phyloP scores from a whole-genome alignment of 805 yeast species.

The Kluyveromyces wickerhamii region DNA sequence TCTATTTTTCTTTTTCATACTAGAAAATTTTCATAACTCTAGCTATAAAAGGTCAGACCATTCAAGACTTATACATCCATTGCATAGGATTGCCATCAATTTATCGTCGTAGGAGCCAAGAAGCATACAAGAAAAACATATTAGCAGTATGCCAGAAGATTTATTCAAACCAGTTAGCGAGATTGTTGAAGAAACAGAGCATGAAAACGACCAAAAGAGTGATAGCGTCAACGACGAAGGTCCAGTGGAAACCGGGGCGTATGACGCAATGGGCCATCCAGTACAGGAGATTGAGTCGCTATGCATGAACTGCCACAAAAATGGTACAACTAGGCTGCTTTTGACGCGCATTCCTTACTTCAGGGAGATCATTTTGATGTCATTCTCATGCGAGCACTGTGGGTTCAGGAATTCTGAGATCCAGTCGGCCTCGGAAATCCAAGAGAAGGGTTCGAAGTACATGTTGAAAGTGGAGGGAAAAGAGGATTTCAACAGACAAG shows the following conservation, averaged over 20 bases:
- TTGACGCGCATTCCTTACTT: constrained; percentile 88
- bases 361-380: constrained; percentile 85
- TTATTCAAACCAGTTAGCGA: constrained; percentile 55
- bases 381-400: constrained; percentile 94
- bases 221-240: constrained; percentile 25
- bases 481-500: constrained; percentile 80
- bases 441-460: constrained; percentile 78
- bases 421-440: constrained; percentile 91
- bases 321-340: constrained; percentile 76
- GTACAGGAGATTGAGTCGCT: constrained; percentile 92
- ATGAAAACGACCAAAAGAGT: constrained; percentile 21
- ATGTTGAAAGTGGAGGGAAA: constrained; percentile 56
- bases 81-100: too few species aligned
- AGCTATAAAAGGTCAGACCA: too few species aligned
- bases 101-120: too few species aligned
- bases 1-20: constrained; percentile 1
- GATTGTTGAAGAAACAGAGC: constrained; percentile 41
- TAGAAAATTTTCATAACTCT: neutral
- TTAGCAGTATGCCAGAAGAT: constrained; percentile 31
- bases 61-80: too few species aligned
- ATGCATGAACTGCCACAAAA: constrained; percentile 90
- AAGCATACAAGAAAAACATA: too few species aligned
- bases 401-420: constrained; percentile 84
- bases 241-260: constrained; percentile 63
- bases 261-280: constrained; percentile 82